Evolutionary conservation across 2,329 filamentous ascomycete genomes (phyloP), one percentile per base, ranked within the genome.

Genomic region (Coniochaeta sp.): DNA sequence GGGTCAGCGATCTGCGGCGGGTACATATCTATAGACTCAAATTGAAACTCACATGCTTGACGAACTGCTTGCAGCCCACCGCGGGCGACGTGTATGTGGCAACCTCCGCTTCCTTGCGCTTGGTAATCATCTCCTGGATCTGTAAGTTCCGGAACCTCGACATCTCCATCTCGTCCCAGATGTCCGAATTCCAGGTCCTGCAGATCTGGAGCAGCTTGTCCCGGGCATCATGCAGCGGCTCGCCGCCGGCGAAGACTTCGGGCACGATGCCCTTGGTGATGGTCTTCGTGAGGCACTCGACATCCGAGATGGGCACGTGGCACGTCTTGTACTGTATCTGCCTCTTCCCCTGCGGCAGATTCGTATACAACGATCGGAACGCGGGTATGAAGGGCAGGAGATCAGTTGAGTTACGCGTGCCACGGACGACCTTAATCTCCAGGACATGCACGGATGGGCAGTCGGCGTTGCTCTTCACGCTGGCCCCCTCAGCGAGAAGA

Each of bases 151-250:
- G 93, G 71, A 98, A 86, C 68, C 88, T 89, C 55, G 81, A 79
- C 75, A 95, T 89, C 66, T 96, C 90, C 60, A 91, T 80, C 74
- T 99, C 95, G 60, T 93, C 85, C 89, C 92, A 98, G 28, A 84
- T 79, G 50, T 86, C 78, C 42, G 85, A 84, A 6, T 81, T 81
- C 93, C 93, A 98, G 0, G 86, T 86, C 54, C 81, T 80, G 70
- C 88, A 92, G 17, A 93, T 77, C 26, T 84, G 81, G 17, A 84
- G 74, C 36, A 98, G 80, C 60, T 88, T 84, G 47, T 87, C 85
- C 64, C 89, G 87, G 1, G 89, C 90, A 61, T 73, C 74, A 5
- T 72, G 66, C 58, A 76, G 75, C 2, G 65, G 73, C 0, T 85
- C 82, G 16, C 80, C 80, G 1, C 77, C 77, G 44, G 80, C 72